Evolutionary conservation across 805 yeast species (phyloP).

Genomic region (Candida argentea): DNA sequence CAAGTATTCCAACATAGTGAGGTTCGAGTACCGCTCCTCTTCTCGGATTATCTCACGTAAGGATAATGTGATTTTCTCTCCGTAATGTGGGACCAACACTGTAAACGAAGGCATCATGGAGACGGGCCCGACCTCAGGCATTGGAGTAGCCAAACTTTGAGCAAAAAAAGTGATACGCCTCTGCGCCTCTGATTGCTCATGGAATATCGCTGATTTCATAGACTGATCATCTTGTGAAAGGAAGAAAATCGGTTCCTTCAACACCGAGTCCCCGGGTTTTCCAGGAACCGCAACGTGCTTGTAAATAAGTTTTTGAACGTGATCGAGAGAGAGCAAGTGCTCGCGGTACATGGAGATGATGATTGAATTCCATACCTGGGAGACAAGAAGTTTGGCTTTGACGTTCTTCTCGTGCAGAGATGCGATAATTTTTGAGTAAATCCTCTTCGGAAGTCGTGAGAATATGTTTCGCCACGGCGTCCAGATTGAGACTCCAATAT

Average conservation of each 20-base stretch:
- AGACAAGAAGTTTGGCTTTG: slow-evolving; percentile 33
- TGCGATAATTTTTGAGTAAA: slow-evolving; percentile 57
- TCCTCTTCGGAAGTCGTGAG: slow-evolving; percentile 66
- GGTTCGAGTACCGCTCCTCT: slow-evolving; percentile 51
- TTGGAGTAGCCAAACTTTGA: slow-evolving; percentile 78
- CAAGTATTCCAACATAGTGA: slow-evolving; percentile 45
- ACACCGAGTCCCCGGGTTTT: slow-evolving; percentile 26
- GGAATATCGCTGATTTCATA: slow-evolving; percentile 46
- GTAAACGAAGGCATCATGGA: slow-evolving; percentile 72
- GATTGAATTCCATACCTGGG: slow-evolving; percentile 70
- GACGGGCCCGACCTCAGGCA: slow-evolving; percentile 61
- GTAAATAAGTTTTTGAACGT: slow-evolving; percentile 56
- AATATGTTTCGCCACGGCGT: slow-evolving; percentile 84
- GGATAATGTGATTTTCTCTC: slow-evolving; percentile 69
- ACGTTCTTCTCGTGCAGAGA: slow-evolving; percentile 24
- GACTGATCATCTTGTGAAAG: slow-evolving; percentile 75
- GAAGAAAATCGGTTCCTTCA: slow-evolving; percentile 70
- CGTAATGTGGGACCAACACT: slow-evolving; percentile 78
- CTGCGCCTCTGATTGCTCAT: slow-evolving; percentile 64
- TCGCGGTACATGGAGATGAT: slow-evolving; percentile 75
- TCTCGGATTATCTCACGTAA: slow-evolving; percentile 72
- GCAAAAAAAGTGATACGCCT: slow-evolving; percentile 84
- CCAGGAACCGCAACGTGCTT: slow-evolving; percentile 33
- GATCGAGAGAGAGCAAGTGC: slow-evolving; percentile 65
- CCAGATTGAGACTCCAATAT: slow-evolving; percentile 74